Evolutionary conservation across 2,329 filamentous ascomycete species (phyloP).

Genomic region (Simplicillium sp.): DNA sequence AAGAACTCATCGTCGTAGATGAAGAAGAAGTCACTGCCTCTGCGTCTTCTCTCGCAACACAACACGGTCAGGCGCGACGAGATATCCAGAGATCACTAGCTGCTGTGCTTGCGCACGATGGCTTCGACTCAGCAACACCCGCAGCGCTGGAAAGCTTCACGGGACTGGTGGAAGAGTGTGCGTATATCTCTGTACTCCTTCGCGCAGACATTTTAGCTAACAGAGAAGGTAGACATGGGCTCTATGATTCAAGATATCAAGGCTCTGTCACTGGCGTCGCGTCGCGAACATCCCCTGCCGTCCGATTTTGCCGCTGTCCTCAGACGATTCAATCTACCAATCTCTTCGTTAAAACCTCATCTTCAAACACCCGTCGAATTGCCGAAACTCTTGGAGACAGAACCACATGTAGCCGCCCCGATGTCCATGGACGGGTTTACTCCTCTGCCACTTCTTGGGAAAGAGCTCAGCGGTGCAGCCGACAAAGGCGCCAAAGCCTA

Average conservation of each 20-base stretch:
- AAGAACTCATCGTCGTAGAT: too few species aligned
- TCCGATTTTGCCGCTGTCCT: conserved; percentile 48
- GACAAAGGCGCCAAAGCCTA: conserved; percentile 47
- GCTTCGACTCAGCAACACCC: conserved; percentile 43
- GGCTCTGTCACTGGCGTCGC: conserved; percentile 34
- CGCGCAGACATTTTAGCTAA: conserved; percentile 12
- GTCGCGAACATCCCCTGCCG: conserved; percentile 44
- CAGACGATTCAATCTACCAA: conserved; percentile 39
- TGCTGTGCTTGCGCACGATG: conserved; percentile 45
- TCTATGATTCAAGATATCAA: conserved; percentile 40
- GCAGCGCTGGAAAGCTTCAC: conserved; percentile 52
- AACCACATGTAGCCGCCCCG: too few species aligned
- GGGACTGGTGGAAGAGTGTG: conserved; percentile 47
- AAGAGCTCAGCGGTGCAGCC: conserved; percentile 46
- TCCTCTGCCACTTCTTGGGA: conserved; percentile 35
- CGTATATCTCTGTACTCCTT: conserved; percentile 13
- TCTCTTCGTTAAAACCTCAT: conserved; percentile 44
- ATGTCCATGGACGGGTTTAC: conserved; percentile 26
- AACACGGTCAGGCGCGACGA: conserved; percentile 12
- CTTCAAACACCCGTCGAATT: conserved; percentile 33
- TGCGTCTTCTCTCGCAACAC: conserved; percentile 11
- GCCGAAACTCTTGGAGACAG: too few species aligned
- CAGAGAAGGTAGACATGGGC: conserved; percentile 31
- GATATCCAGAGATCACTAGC: conserved; percentile 46
- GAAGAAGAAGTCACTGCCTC: conserved; percentile 11